Evolutionary conservation across 768 basidiomycete genomes (phyloP).

Genomic region (Nevesoporus exiguus): DNA sequence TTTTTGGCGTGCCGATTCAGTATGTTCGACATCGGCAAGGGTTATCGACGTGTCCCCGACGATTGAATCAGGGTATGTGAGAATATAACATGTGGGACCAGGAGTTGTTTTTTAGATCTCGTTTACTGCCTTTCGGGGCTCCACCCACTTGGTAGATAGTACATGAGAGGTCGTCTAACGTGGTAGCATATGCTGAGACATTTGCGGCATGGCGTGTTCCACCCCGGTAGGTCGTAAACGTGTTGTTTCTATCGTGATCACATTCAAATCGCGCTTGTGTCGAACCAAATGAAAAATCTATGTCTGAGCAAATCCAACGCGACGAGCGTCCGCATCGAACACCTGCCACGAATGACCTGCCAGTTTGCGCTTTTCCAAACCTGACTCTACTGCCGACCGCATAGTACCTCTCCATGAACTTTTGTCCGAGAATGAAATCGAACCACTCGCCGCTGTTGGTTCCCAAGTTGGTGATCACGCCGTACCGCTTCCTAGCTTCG

Average conservation of each 20-base stretch:
- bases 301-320: conserved; percentile 24
- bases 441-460: not conserved
- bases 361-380: not conserved
- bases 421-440: not conserved
- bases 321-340: conserved; percentile 19
- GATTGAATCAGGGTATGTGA: not conserved
- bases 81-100: too few relatives aligned
- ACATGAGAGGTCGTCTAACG: too few relatives aligned
- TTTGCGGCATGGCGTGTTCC: not conserved
- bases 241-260: conserved; percentile 17
- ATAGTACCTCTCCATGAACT: conserved; percentile 6
- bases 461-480: conserved; percentile 3
- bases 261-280: not conserved
- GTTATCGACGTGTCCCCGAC: not conserved
- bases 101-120: too few relatives aligned
- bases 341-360: conserved; percentile 6
- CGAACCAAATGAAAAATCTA: conserved; percentile 7
- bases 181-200: too few relatives aligned
- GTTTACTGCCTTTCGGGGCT: too few relatives aligned
- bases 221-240: conserved; percentile 5
- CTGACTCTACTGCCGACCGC: not conserved
- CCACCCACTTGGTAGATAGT: too few relatives aligned
- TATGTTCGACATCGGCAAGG: not conserved
- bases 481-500: conserved; percentile 8
- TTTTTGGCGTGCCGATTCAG: too few relatives aligned